Evolutionary conservation across 306 rosid species (phyloP).

Genomic region (Cyclanthera cordifolia): DNA sequence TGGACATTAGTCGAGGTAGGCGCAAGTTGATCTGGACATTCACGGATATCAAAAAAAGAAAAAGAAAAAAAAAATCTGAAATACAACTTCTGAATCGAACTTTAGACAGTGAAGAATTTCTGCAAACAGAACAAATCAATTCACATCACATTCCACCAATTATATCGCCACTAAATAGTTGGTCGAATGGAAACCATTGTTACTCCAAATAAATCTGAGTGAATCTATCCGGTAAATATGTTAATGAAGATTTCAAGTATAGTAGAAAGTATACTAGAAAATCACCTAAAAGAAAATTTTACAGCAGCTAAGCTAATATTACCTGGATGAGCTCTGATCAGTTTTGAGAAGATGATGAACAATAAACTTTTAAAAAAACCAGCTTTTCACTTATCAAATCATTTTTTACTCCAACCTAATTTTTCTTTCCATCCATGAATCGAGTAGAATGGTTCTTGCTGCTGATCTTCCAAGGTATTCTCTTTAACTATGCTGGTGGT

Average conservation of each 20-base stretch:
- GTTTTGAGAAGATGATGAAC: conserved; percentile 23
- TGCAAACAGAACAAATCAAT: background rate
- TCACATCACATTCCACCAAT: background rate
- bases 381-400: conserved; percentile 43
- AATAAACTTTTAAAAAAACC: conserved; percentile 34
- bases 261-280: background rate
- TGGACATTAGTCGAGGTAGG: too few relatives aligned
- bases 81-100: background rate
- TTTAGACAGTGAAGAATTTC: background rate
- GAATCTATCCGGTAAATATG: background rate
- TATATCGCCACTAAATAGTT: background rate
- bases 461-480: conserved; percentile 38
- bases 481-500: conserved; percentile 25
- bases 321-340: background rate
- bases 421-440: conserved; percentile 54
- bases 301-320: background rate
- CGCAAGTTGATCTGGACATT: too few relatives aligned
- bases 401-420: conserved; percentile 35
- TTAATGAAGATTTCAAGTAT: background rate
- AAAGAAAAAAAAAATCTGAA: too few relatives aligned
- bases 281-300: background rate
- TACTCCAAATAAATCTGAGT: background rate
- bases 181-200: background rate
- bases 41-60: too few relatives aligned
- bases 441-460: conserved; percentile 40